Base-by-base conservation (phyloP, 331 rosid species). In the Saraca asoca region DNA sequence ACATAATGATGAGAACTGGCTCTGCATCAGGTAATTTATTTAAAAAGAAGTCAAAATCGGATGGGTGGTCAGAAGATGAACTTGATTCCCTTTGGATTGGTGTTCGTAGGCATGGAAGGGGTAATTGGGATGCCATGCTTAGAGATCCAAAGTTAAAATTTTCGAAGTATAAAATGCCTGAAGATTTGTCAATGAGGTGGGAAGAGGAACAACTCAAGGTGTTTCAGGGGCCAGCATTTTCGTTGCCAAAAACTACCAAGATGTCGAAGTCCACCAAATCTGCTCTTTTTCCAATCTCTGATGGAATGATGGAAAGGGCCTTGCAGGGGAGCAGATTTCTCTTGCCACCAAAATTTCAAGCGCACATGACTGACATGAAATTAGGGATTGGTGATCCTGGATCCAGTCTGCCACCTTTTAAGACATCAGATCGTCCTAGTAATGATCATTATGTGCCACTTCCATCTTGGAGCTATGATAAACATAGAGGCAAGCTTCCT, bases 41-140 rank as follows among this genome's bases (percentile, higher is more conserved):
- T 34, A 86, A 78, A 69, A 88, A 83, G 82, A 88, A 83, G 81
- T 66, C 87, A 41, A 94, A 82, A 75, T 82, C 72, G 24, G 97
- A 90, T 66, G 80, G 84, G 20, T 94, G 99, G 99, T 80, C 96
- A 24, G 99, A 94, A 85, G 99, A 94, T 70, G 99, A 94, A 79
- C 99, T 94, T 64, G 99, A 94, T 80, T 88, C 76, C 64, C 89
- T 94, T 64, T 94, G 99, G 99, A 84, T 94, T 51, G 99, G 99
- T 77, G 95, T 94, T 67, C 99, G 99, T 19, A 85, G 97, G 82
- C 96, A 88, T 74, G 99, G 99, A 64, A 83, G 84, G 81, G 96
- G 96, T 35, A 88, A 94, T 70, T 94, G 99, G 99, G 96, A 88
- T 64, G 71, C 77, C 9, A 85, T 94, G 91, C 87, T 94, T 37